These are phyloP conservation scores for Laguncularia racemosa DNA, from an alignment of 345 rosid genomes.

Conservation along the genomic window DNA sequence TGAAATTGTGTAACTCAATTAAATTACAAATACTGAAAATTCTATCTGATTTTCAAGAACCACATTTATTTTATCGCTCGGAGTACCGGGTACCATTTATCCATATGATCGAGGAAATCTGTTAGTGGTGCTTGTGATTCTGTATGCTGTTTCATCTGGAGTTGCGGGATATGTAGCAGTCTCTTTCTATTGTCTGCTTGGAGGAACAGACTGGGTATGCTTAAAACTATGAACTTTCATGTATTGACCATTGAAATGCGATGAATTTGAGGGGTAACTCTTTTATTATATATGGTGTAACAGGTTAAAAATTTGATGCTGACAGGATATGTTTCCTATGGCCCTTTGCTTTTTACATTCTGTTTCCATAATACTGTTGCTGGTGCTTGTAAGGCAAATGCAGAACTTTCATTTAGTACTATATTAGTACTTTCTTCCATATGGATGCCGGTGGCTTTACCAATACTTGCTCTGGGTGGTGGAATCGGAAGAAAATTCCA, in stretches of 20 bases:
- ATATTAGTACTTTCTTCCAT: slow-evolving; percentile 70
- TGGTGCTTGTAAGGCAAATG: slow-evolving; percentile 67
- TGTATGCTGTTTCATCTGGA: slow-evolving; percentile 79
- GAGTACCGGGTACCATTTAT: slow-evolving; percentile 74
- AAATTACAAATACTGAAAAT: not conserved
- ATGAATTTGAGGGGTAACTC: too few species aligned
- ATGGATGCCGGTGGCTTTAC: slow-evolving; percentile 75
- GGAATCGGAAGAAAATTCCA: slow-evolving; percentile 82
- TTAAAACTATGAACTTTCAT: not conserved
- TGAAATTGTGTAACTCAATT: too few species aligned
- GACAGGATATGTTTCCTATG: slow-evolving; percentile 83
- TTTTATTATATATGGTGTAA: not conserved
- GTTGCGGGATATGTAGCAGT: slow-evolving; percentile 76
- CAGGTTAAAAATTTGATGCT: slow-evolving; percentile 74
- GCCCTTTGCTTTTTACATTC: slow-evolving; percentile 73
- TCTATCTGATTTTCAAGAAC: slow-evolving; percentile 30
- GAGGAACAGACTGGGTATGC: slow-evolving; percentile 76
- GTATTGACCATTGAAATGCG: not conserved
- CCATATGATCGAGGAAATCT: slow-evolving; percentile 88
- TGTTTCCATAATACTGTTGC: slow-evolving; percentile 91
- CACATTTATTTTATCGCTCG: slow-evolving; percentile 62
- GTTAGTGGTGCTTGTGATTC: slow-evolving; percentile 71
- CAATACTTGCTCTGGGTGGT: slow-evolving; percentile 79
- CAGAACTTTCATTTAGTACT: slow-evolving; percentile 79
- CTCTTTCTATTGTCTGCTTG: slow-evolving; percentile 81